Percentiles rank a stretch among this genome's conserved stretches.
Evolutionary conservation across 345 rosid genomes (phyloP).

Genomic region (Eucalyptus curtisii): DNA sequence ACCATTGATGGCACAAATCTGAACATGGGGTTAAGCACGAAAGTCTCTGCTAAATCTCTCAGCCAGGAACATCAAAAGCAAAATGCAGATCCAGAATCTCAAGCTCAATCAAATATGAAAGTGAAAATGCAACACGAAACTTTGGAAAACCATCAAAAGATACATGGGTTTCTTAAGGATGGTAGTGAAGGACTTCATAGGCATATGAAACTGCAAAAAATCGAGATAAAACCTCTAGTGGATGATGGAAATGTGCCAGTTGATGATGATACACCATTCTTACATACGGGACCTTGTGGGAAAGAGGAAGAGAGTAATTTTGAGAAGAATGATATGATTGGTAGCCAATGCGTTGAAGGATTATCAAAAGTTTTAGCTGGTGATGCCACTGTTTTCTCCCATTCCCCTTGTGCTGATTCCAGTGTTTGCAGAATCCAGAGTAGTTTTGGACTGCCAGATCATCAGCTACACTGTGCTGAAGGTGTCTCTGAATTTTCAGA

Average conservation of each 20-base stretch:
- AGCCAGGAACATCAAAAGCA: slow-evolving; percentile 4
- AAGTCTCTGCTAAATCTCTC: not conserved
- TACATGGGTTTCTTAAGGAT: slow-evolving; percentile 6
- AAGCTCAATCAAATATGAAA: slow-evolving; percentile 5
- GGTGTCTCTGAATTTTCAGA: not conserved
- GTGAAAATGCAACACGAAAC: slow-evolving; percentile 3
- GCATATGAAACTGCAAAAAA: not conserved
- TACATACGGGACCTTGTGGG: not conserved
- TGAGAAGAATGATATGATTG: not conserved
- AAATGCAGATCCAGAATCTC: slow-evolving; percentile 3
- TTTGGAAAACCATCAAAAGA: slow-evolving; percentile 9
- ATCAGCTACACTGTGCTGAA: not conserved
- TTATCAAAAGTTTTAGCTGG: not conserved
- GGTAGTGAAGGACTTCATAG: slow-evolving; percentile 3
- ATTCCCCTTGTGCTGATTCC: slow-evolving; percentile 1
- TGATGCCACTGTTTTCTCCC: not conserved
- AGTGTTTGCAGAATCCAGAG: not conserved
- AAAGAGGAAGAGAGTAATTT: not conserved
- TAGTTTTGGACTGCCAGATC: not conserved
- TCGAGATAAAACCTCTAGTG: slow-evolving; percentile 5
- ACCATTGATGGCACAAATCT: slow-evolving; percentile 5
- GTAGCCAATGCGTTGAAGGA: not conserved
- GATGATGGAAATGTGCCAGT: not conserved
- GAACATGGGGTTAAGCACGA: not conserved
- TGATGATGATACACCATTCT: slow-evolving; percentile 3